These are phyloP conservation scores for Medicago ruthenica DNA, from an alignment of 306 rosid genomes.

Conservation along the genomic window DNA sequence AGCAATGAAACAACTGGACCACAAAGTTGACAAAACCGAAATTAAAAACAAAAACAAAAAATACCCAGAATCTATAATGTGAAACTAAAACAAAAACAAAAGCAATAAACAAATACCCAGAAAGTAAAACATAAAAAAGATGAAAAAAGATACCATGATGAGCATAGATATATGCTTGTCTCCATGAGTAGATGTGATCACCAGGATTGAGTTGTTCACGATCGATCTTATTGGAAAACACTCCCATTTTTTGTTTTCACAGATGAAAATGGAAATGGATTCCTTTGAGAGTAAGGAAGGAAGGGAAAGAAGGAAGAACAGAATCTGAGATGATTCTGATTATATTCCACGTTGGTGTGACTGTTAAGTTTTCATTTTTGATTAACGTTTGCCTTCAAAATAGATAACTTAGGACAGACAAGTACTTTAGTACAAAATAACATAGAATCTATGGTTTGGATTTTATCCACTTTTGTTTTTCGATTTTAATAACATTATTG, in stretches of 20 bases:
- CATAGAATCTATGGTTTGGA: no score
- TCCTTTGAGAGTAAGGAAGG: no score
- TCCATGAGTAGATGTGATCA: conserved; percentile 93
- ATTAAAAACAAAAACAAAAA: neutral
- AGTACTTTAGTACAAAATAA: no score
- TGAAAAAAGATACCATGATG: conserved; percentile 70
- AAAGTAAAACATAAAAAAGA: conserved; percentile 2
- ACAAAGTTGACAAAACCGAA: neutral
- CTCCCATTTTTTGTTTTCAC: conserved; percentile 52
- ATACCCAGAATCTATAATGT: neutral
- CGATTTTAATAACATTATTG: no score
- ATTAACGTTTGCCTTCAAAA: no score
- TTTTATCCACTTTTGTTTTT: no score
- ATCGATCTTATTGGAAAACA: conserved; percentile 73
- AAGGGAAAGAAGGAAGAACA: no score
- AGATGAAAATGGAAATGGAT: no score
- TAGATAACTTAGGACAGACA: no score
- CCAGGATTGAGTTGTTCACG: conserved; percentile 67
- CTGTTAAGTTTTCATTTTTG: no score
- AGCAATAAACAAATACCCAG: conserved; percentile 23
- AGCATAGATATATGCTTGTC: conserved; percentile 70
- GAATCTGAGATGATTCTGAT: no score
- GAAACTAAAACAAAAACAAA: conserved; percentile 1
- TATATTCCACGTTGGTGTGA: no score
- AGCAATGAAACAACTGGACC: neutral